These are phyloP conservation scores for Ogataea henricii DNA, from an alignment of 805 yeast species.

Conservation along the genomic window DNA sequence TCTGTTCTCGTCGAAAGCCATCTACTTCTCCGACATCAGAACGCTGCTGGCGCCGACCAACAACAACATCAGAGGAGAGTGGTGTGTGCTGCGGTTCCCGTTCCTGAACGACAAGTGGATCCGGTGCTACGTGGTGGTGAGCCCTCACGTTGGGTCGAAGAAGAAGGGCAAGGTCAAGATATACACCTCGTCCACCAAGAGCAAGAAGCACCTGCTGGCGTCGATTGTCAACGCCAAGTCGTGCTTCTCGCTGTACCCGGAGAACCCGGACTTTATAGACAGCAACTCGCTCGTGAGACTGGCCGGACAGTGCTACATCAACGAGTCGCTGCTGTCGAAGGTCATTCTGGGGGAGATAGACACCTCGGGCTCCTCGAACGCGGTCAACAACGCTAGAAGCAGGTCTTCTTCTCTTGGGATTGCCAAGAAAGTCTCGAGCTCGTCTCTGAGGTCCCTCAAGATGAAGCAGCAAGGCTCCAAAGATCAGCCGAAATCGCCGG, in stretches of 20 bases:
- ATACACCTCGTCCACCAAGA: conserved; percentile 48
- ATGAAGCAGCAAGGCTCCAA: conserved; percentile 13
- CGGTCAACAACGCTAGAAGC: conserved; percentile 24
- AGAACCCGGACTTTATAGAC: conserved; percentile 56
- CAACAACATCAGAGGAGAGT: conserved; percentile 50
- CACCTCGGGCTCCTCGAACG: conserved; percentile 14
- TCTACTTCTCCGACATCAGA: conserved; percentile 57
- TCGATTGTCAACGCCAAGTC: conserved; percentile 46
- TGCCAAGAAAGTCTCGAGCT: conserved; percentile 30
- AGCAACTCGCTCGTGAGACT: conserved; percentile 56
- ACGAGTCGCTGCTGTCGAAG: conserved; percentile 34
- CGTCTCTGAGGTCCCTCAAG: conserved; percentile 27
- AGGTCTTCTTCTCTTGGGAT: conserved; percentile 31
- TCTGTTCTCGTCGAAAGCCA: conserved; percentile 57
- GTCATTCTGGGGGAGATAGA: conserved; percentile 26
- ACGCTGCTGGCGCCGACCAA: conserved; percentile 55
- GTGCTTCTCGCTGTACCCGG: conserved; percentile 61
- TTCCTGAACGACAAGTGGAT: conserved; percentile 61
- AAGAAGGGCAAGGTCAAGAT: conserved; percentile 55
- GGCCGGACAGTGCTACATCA: conserved; percentile 54
- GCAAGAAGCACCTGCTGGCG: conserved; percentile 54
- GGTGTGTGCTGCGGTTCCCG: conserved; percentile 65
- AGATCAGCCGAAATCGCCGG: conserved; percentile 15
- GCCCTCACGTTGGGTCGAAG: conserved; percentile 46
- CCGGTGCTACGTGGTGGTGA: conserved; percentile 50